Conservation (phyloP, 805 yeast species). For the Tetrapisispora iriomotensis region DNA sequence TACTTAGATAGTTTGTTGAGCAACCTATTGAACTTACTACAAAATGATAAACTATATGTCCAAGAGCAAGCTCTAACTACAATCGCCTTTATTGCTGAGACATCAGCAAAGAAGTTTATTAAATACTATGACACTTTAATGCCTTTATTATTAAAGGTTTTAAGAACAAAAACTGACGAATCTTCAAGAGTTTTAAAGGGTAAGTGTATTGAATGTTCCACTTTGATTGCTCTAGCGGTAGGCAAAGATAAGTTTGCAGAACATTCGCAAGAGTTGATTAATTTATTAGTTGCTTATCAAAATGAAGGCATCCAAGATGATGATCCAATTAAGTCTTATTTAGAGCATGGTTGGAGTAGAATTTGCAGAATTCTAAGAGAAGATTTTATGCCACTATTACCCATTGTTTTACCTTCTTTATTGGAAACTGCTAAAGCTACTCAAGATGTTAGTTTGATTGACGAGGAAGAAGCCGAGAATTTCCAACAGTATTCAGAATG, state of each 20-base stretch:
- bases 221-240: slow-evolving; percentile 88
- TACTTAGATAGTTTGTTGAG: slow-evolving; percentile 72
- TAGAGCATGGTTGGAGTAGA: slow-evolving; percentile 95
- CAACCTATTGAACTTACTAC: slow-evolving; percentile 64
- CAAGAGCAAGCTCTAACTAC: slow-evolving; percentile 97
- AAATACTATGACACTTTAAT: slow-evolving; percentile 91
- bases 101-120: slow-evolving; percentile 78
- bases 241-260: slow-evolving; percentile 82
- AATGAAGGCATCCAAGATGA: slow-evolving; percentile 48
- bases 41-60: slow-evolving; percentile 82
- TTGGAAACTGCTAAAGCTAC: slow-evolving; percentile 77
- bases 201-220: slow-evolving; percentile 91
- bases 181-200: slow-evolving; percentile 67
- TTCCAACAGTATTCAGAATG: slow-evolving; percentile 81
- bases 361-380: slow-evolving; percentile 77
- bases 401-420: slow-evolving; percentile 83
- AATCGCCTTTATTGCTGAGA: slow-evolving; percentile 94
- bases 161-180: slow-evolving; percentile 40
- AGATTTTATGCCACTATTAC: slow-evolving; percentile 76
- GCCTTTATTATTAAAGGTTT: slow-evolving; percentile 75
- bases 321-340: slow-evolving; percentile 77
- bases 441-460: slow-evolving; percentile 81
- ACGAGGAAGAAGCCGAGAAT: slow-evolving; percentile 80
- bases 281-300: slow-evolving; percentile 65
- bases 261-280: slow-evolving; percentile 63